Evolutionary conservation across 306 rosid species (phyloP).

Genomic region (Vigna reflexopilosa): DNA sequence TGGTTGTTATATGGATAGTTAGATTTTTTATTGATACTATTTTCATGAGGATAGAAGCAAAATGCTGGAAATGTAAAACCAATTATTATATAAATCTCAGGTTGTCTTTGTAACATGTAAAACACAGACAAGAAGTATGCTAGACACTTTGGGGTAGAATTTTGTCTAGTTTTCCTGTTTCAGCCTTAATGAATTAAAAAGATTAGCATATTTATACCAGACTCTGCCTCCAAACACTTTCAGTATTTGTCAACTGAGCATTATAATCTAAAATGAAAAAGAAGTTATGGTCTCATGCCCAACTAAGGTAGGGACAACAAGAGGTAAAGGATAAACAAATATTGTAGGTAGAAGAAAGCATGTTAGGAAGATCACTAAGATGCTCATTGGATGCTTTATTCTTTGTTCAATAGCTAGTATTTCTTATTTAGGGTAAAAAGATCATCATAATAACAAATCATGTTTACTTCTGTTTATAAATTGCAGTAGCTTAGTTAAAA

Average conservation of each 20-base stretch:
- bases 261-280: conserved; percentile 23
- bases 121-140: conserved; percentile 11
- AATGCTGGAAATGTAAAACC: conserved; percentile 21
- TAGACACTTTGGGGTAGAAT: not conserved
- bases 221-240: not conserved
- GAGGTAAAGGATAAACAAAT: conserved; percentile 9
- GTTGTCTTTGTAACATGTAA: conserved; percentile 26
- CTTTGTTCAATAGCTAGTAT: not conserved
- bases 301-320: conserved; percentile 4
- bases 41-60: conserved; percentile 8
- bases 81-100: conserved; percentile 8
- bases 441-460: conserved; percentile 21
- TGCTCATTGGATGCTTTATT: not conserved
- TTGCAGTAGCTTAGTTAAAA: conserved; percentile 19
- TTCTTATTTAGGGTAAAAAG: not conserved
- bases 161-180: conserved; percentile 13
- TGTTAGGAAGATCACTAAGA: conserved; percentile 23
- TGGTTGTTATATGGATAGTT: conserved; percentile 19
- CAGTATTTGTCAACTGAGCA: conserved; percentile 7
- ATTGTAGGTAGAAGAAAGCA: conserved; percentile 18
- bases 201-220: conserved; percentile 27
- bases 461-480: not conserved
- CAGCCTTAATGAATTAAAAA: conserved; percentile 29
- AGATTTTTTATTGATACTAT: conserved; percentile 24
- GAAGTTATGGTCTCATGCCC: conserved; percentile 8